A percentile compares a stretch with the other conserved stretches of the same genome.
Conservation (phyloP, 1,284 basidiomycete genomes). For the Kalmanozyma brasiliensis region DNA sequence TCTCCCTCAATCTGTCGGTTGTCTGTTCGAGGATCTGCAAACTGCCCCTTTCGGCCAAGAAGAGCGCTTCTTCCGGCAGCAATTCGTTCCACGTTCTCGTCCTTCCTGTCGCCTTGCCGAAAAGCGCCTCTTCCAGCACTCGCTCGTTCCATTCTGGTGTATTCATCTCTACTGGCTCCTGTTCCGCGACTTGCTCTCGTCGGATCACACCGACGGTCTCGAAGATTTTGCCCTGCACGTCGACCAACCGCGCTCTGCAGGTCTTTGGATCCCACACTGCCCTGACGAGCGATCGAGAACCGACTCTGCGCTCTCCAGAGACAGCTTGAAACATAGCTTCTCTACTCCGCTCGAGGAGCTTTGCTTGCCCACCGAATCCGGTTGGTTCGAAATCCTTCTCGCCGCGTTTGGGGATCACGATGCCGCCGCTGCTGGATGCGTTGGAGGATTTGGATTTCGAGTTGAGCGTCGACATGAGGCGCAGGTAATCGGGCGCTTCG, state of each 20-base stretch:
- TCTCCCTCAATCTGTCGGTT: slow-evolving; percentile 67
- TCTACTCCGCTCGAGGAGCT: slow-evolving; percentile 82
- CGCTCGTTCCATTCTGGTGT: slow-evolving; percentile 73
- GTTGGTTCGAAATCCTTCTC: slow-evolving; percentile 79
- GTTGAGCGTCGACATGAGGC: slow-evolving; percentile 35
- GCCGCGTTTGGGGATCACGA: slow-evolving; percentile 62
- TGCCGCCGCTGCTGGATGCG: not conserved
- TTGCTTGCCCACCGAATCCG: slow-evolving; percentile 74
- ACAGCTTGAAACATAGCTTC: slow-evolving; percentile 86
- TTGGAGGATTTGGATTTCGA: slow-evolving; percentile 16
- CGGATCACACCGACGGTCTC: slow-evolving; percentile 54
- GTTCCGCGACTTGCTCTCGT: slow-evolving; percentile 5
- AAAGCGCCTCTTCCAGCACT: slow-evolving; percentile 92
- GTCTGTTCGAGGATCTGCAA: slow-evolving; percentile 32
- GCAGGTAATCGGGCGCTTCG: slow-evolving; percentile 48
- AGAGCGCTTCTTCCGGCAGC: slow-evolving; percentile 91
- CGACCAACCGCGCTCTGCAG: slow-evolving; percentile 52
- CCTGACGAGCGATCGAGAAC: slow-evolving; percentile 46
- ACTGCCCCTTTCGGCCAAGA: slow-evolving; percentile 78
- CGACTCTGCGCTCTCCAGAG: slow-evolving; percentile 72
- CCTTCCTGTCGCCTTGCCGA: slow-evolving; percentile 10
- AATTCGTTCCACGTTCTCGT: slow-evolving; percentile 73
- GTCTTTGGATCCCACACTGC: slow-evolving; percentile 57
- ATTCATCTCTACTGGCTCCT: slow-evolving; percentile 7
- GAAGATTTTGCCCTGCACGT: slow-evolving; percentile 58